phyloP scores from a whole-genome alignment of 306 rosid species.

The Geum urbanum region DNA sequence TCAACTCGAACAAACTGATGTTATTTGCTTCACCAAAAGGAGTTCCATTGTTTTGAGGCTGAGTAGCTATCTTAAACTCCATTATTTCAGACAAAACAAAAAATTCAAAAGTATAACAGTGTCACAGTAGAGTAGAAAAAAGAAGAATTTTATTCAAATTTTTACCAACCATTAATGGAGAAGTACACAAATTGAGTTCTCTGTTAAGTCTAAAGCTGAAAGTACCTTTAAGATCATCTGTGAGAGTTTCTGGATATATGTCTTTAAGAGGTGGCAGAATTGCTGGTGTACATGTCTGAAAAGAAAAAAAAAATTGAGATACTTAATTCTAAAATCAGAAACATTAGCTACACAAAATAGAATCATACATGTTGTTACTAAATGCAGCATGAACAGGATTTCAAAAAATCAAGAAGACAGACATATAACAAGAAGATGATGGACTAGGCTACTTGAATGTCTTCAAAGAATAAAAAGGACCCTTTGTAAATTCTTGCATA shows the following conservation, averaged over 20 bases:
- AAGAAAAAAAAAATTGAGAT: neutral
- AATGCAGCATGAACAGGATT: neutral
- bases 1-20: neutral
- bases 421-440: neutral
- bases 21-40: neutral
- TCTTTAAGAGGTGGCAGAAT: slow-evolving; percentile 84
- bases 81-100: neutral
- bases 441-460: neutral
- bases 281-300: slow-evolving; percentile 85
- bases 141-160: neutral
- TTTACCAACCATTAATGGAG: neutral
- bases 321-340: neutral
- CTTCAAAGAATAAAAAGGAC: neutral
- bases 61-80: neutral
- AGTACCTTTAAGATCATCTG: slow-evolving; percentile 78
- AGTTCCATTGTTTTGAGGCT: slow-evolving; percentile 1
- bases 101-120: neutral
- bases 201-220: slow-evolving; percentile 23
- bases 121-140: neutral
- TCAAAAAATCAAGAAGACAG: neutral
- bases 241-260: slow-evolving; percentile 67
- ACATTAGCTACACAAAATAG: neutral
- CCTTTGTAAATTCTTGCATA: neutral
- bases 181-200: slow-evolving; percentile 8
- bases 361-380: slow-evolving; percentile 2